Percentiles rank a stretch among this genome's conserved stretches.
phyloP scores from a whole-genome alignment of 169 alveolate genomes.

The Plasmodium ovale region DNA sequence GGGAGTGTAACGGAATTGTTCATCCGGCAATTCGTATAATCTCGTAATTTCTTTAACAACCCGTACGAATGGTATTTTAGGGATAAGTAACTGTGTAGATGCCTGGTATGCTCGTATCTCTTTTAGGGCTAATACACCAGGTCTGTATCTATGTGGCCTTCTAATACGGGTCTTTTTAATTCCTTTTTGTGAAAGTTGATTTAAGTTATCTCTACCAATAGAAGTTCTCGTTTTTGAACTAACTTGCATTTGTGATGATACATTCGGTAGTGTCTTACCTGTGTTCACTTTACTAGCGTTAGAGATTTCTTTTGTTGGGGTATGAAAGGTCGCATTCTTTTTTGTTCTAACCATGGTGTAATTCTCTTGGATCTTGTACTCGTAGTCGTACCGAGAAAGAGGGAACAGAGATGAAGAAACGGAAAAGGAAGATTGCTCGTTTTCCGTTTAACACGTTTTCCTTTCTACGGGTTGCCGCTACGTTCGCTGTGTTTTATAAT shows the following conservation, averaged over 20 bases:
- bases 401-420: too few relatives aligned
- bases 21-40: slow-evolving; percentile 79
- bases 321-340: slow-evolving; percentile 32
- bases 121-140: slow-evolving; percentile 94
- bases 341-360: slow-evolving; percentile 61
- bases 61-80: slow-evolving; percentile 96
- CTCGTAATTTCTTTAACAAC: slow-evolving; percentile 94
- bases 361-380: too few relatives aligned
- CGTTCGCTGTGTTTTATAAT: too few relatives aligned
- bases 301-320: slow-evolving; percentile 7
- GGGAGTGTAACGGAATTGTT: slow-evolving; percentile 84
- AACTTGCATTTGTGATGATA: slow-evolving; percentile 7
- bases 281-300: not conserved
- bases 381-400: too few relatives aligned
- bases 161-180: slow-evolving; percentile 23
- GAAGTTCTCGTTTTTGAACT: not conserved
- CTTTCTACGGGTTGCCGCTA: too few relatives aligned
- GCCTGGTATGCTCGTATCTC: slow-evolving; percentile 95
- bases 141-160: slow-evolving; percentile 73
- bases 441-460: too few relatives aligned
- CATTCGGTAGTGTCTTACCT: slow-evolving; percentile 19
- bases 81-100: slow-evolving; percentile 93
- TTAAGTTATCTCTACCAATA: not conserved
- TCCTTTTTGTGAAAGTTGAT: slow-evolving; percentile 6
- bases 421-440: too few relatives aligned